Conservation (phyloP, 495 filamentous ascomycete genomes). For the Tuber brumale region DNA sequence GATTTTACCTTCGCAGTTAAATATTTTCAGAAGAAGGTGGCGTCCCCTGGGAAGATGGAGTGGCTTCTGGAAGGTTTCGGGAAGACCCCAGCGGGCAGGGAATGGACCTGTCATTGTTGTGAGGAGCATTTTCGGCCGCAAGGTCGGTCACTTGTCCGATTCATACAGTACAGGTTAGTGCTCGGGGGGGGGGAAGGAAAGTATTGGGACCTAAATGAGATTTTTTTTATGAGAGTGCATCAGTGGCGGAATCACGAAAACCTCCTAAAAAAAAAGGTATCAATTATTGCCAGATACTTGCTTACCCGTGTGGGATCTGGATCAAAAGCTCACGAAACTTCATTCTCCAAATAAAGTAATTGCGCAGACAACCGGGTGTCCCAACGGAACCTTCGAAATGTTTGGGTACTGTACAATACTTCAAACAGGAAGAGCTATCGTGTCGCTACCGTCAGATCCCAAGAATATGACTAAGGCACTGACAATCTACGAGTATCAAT, state of each 20-base stretch:
- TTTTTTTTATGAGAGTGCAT: not conserved
- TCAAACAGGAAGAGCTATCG: not conserved
- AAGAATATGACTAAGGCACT: too few relatives aligned
- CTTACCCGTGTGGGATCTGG: not conserved
- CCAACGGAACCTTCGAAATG: not conserved
- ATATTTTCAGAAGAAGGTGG: not conserved
- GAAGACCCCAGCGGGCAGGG: not conserved
- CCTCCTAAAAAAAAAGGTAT: not conserved
- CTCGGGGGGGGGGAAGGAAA: not conserved
- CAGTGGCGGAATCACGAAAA: not conserved
- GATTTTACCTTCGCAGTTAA: not conserved
- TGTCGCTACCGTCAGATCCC: too few relatives aligned
- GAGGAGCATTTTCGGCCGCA: not conserved
- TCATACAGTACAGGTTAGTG: not conserved
- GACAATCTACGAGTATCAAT: not conserved
- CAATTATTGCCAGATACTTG: not conserved
- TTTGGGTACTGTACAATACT: too few relatives aligned
- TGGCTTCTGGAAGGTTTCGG: constrained; percentile 1
- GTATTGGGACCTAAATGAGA: not conserved
- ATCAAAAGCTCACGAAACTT: not conserved
- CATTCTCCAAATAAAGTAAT: not conserved
- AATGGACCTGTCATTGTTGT: not conserved
- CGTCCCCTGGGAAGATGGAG: not conserved
- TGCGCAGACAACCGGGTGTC: not conserved
- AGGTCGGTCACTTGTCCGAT: not conserved